Percentiles rank a stretch among this genome's conserved stretches.
These are phyloP conservation scores for Claviceps africana DNA, from an alignment of 2,329 filamentous ascomycete species.

Conservation along the genomic window DNA sequence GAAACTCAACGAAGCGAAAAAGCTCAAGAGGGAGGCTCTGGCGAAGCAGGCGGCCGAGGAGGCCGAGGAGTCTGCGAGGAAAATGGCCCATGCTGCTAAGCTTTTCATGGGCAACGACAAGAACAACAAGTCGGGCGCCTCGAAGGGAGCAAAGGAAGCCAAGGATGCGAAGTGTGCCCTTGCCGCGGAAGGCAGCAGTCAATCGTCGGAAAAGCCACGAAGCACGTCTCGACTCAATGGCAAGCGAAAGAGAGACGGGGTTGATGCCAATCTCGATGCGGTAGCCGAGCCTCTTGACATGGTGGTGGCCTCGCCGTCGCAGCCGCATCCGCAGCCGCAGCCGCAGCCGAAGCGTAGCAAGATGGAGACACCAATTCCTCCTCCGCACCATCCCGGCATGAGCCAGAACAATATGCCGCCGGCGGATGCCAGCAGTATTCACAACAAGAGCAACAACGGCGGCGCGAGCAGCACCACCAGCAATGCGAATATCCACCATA, in stretches of 20 bases:
- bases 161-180: not conserved
- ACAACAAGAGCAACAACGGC: conserved; percentile 1
- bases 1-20: conserved; percentile 67
- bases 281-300: conserved; percentile 14
- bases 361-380: conserved; percentile 42
- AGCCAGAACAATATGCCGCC: conserved; percentile 15
- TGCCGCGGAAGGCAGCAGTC: conserved; percentile 7
- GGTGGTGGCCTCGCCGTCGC: conserved; percentile 13
- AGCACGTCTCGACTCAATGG: conserved; percentile 19
- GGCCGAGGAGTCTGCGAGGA: conserved; percentile 42
- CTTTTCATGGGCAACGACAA: conserved; percentile 22
- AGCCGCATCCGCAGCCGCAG: conserved; percentile 24
- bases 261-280: conserved; percentile 19
- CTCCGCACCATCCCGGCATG: conserved; percentile 23
- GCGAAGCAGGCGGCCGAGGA: conserved; percentile 49
- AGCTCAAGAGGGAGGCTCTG: conserved; percentile 52
- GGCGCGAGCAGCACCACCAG: not conserved
- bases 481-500: not conserved
- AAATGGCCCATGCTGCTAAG: conserved; percentile 35
- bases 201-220: conserved; percentile 14
- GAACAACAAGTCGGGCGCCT: conserved; percentile 2
- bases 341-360: conserved; percentile 38
- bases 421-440: conserved; percentile 13
- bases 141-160: conserved; percentile 16
- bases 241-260: conserved; percentile 33